Evolutionary conservation across 148 eudicot species (phyloP).

Genomic region (Chenopodium formosanum): DNA sequence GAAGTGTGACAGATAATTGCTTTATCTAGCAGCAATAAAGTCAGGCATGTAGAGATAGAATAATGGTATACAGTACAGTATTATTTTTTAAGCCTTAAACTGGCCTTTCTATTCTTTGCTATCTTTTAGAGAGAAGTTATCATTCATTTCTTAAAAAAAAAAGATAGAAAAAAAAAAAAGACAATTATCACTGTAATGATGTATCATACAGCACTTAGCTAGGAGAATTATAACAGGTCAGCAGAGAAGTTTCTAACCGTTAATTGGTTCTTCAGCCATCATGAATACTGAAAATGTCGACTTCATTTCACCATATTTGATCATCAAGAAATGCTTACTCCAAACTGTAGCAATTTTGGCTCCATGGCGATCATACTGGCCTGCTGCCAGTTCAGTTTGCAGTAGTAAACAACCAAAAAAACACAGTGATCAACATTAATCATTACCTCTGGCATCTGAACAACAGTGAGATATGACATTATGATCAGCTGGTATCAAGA

Average conservation of each 20-base stretch:
- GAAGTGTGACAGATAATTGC: neutral
- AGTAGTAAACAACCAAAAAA: neutral
- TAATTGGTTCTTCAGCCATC: neutral
- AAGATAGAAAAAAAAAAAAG: neutral
- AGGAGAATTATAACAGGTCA: neutral
- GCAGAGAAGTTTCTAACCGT: neutral
- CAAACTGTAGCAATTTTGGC: neutral
- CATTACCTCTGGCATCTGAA: neutral
- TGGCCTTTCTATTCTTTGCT: slow-evolving; percentile 1
- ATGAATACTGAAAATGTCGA: neutral
- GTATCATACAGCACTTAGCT: neutral
- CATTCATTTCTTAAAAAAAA: neutral
- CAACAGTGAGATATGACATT: neutral
- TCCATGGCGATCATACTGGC: neutral
- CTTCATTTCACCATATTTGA: neutral
- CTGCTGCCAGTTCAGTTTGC: neutral
- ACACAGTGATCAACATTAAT: neutral
- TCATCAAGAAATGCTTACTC: neutral
- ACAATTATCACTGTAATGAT: neutral
- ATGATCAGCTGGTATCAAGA: slow-evolving; percentile 22
- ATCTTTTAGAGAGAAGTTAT: neutral
- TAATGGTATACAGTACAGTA: neutral
- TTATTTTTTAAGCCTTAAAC: neutral
- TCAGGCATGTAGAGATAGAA: neutral
- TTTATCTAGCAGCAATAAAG: neutral